Base-by-base conservation (phyloP, 768 basidiomycete species). In the Termitomyces titanicus region DNA sequence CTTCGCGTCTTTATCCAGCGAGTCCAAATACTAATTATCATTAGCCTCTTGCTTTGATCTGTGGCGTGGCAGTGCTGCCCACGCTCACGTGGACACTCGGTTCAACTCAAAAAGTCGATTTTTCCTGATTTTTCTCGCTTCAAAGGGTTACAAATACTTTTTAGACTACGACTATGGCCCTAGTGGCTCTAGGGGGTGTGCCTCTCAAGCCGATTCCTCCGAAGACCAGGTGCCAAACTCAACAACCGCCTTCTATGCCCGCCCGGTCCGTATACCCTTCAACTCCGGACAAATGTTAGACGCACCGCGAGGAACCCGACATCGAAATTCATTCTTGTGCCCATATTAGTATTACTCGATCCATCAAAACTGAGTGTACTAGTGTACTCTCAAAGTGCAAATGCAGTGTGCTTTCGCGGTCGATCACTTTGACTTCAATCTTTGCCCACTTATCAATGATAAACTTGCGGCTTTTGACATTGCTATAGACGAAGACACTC, bases 401-500 rank as follows among this genome's bases (percentile, higher is more conserved):
- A 29, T 61, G 38, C 10, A 44, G 17, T 69, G 66, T 53, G 54
- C 40, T 12, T 66, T 69, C 45, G 55, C 61, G 5, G 49, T 66
- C 40, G 51, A 53, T 37, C 37, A 51, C 11, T 44, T 59, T 31
- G 50, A 56, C 43, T 71, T 68, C 54, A 37, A 70, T 52, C 59
- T 71, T 11, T 71, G 70, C 40, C 69, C 66, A 27, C 54, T 70
- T 5, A 58, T 70, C 13, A 25, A 52, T 5, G 47, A 52, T 3
- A 49, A 52, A 17, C 43, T 44, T 15, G 27, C 22, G 38, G 9
- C 45, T 47, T 49, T 56, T 39, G 51, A 63, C 20, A 24, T 70
- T 24, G 37, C 55, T 3, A 59, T 58, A 1, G 58, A 58, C 11
- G 64, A 67, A 60, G 63, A 63, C 7, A 70, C 72, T 1, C 70